Evolutionary conservation across 1,139 yeast genomes (phyloP).

Genomic region (Suhomyces bolitotheri): DNA sequence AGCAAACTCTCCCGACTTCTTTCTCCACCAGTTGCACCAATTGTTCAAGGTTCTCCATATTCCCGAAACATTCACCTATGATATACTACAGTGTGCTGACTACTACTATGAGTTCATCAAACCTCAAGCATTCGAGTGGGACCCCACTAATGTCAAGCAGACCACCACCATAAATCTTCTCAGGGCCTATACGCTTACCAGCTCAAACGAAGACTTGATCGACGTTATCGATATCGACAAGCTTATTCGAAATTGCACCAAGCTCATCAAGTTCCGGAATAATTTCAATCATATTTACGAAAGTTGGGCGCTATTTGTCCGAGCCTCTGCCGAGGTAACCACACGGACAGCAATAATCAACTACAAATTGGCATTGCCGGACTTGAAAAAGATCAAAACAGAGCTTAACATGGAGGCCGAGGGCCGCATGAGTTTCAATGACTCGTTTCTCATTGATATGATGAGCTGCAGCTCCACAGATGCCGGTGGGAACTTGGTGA

Average conservation of each 20-base stretch:
- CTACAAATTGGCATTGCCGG: constrained; percentile 32
- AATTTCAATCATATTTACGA: constrained; percentile 29
- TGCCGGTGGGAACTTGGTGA: constrained; percentile 30
- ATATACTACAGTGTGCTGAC: constrained; percentile 34
- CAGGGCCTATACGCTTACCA: constrained; percentile 33
- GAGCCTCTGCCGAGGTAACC: constrained; percentile 18
- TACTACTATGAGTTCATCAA: constrained; percentile 36
- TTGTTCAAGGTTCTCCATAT: constrained; percentile 28
- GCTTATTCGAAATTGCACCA: constrained; percentile 28
- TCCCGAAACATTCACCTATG: constrained; percentile 36
- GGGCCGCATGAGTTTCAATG: constrained; percentile 22
- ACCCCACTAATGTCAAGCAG: constrained; percentile 21
- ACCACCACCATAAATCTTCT: constrained; percentile 31
- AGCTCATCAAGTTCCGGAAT: constrained; percentile 38
- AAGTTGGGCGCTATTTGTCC: constrained; percentile 40
- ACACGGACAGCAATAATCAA: constrained; percentile 10
- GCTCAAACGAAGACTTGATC: constrained; percentile 20
- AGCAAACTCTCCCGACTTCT: constrained; percentile 32
- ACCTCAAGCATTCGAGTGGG: constrained; percentile 11
- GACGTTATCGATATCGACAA: constrained; percentile 48
- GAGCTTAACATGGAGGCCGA: constrained; percentile 26
- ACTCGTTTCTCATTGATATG: constrained; percentile 47
- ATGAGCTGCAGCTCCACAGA: constrained; percentile 38
- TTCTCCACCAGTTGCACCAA: constrained; percentile 27
- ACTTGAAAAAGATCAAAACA: constrained; percentile 33